Evolutionary conservation across 75 land plant species (phyloP).

Genomic region (Picea glauca): DNA sequence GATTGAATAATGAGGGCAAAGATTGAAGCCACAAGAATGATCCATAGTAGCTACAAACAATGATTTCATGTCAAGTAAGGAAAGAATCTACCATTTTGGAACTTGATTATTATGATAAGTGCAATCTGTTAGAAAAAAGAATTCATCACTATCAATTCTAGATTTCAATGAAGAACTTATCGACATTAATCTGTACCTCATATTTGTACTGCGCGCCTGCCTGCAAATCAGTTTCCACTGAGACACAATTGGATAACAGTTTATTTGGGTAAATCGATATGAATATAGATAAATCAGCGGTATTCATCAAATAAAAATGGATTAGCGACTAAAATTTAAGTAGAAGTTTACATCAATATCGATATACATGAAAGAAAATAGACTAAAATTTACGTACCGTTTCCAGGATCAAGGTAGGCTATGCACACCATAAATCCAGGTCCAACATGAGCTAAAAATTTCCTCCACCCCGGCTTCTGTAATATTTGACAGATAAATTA

Average conservation of each 20-base stretch:
- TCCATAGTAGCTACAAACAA: slow-evolving; percentile 51
- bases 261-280: too few relatives aligned
- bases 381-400: slow-evolving; percentile 35
- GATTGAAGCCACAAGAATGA: slow-evolving; percentile 64
- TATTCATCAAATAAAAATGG: too few relatives aligned
- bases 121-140: neutral
- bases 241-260: neutral
- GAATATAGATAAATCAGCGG: too few relatives aligned
- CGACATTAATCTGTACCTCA: slow-evolving; percentile 35
- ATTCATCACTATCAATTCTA: too few relatives aligned
- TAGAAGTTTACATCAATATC: neutral
- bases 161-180: neutral
- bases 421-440: slow-evolving; percentile 80
- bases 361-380: neutral
- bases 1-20: slow-evolving; percentile 86
- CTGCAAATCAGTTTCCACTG: slow-evolving; percentile 88
- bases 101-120: neutral
- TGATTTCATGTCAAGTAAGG: too few relatives aligned
- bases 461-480: slow-evolving; percentile 62
- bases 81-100: too few relatives aligned
- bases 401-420: slow-evolving; percentile 84
- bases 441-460: slow-evolving; percentile 50
- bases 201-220: slow-evolving; percentile 84
- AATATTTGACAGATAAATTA: neutral
- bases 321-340: neutral